Evolutionary conservation across 305 asterid genomes (phyloP).

Genomic region (Euphrasia arctica): DNA sequence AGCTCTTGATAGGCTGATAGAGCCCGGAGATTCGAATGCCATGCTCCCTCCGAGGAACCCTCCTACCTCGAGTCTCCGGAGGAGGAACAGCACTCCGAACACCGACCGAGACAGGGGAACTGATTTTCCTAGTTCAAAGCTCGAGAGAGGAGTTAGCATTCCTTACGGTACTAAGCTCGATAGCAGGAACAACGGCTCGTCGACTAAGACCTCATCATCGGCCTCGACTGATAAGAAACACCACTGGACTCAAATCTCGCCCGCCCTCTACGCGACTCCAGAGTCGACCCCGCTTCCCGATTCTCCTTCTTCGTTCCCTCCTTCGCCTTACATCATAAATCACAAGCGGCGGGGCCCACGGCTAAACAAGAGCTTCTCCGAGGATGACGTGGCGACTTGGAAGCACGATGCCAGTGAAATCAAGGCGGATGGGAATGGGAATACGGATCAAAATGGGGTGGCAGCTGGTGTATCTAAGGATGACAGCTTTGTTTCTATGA

Average conservation of each 20-base stretch:
- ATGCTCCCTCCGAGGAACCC: conserved; percentile 35
- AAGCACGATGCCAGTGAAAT: conserved; percentile 32
- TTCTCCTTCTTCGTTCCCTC: conserved; percentile 83
- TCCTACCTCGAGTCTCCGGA: conserved; percentile 37
- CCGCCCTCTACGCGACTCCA: conserved; percentile 90
- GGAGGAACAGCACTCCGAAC: conserved; percentile 40
- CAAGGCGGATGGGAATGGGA: conserved; percentile 37
- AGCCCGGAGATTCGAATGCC: conserved; percentile 52
- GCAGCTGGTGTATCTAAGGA: conserved; percentile 30
- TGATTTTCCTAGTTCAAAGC: conserved; percentile 31
- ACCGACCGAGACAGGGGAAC: conserved; percentile 30
- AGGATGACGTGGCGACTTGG: conserved; percentile 55
- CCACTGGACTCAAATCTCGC: conserved; percentile 81
- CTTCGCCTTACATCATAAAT: conserved; percentile 84
- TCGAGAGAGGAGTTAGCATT: conserved; percentile 39
- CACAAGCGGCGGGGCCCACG: conserved; percentile 96
- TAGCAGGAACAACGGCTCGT: conserved; percentile 31
- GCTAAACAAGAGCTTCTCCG: conserved; percentile 75
- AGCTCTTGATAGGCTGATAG: conserved; percentile 79
- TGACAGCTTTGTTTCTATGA: conserved; percentile 27
- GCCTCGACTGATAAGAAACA: conserved; percentile 38
- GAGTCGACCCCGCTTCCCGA: conserved; percentile 84
- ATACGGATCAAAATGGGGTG: conserved; percentile 29
- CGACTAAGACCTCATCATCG: conserved; percentile 27
- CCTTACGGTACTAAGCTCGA: conserved; percentile 33